Evolutionary conservation across 345 rosid genomes (phyloP), one percentile per base, ranked within the genome.

Genomic region (Excoecaria agallocha): DNA sequence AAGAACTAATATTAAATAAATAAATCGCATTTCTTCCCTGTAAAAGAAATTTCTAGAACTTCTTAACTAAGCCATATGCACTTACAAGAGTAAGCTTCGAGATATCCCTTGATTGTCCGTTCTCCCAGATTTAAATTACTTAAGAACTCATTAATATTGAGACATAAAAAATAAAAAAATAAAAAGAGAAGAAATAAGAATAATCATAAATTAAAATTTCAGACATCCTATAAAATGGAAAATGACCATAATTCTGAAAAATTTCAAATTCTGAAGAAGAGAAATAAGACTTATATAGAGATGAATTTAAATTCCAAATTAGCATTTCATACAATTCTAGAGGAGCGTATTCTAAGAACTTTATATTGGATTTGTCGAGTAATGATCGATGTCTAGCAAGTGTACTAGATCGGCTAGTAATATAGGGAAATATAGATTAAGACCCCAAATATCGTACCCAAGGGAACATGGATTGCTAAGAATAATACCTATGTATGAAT

Each of bases 51-150:
- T 17, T 56, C 30, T 46, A 67, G 16, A n/a, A 25, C 22, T 4
- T 57, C 45, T 11, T 22, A 46, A 43, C 8, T 4, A 39, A 66
- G 11, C 13, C 12, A 8, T 43, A 43, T 25, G 38, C 15, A 68
- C 97, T 76, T 87, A 93, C 98, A 93, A 45, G 98, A 91, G 76
- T 93, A 90, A 35, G 93, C 93, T 85, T 93, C 98, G 13, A 93
- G 85, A 68, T 85, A 88, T 72, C 97, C 91, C 85, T 89, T 87
- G 83, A 93, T 85, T 43, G 89, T 87, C 19, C 92, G 85, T 78
- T 91, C 98, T 5, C 97, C 97, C 19, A 91, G 86, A 82, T 90
- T 93, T 67, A 93, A 79, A 84, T 83, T 76, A 64, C 82, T 87
- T 80, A 89, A 73, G 74, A 91, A 93, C 50, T 82, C 85, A 87